Evolutionary conservation across 257 asterid genomes (phyloP).

Genomic region (Ligustrum vulgare): DNA sequence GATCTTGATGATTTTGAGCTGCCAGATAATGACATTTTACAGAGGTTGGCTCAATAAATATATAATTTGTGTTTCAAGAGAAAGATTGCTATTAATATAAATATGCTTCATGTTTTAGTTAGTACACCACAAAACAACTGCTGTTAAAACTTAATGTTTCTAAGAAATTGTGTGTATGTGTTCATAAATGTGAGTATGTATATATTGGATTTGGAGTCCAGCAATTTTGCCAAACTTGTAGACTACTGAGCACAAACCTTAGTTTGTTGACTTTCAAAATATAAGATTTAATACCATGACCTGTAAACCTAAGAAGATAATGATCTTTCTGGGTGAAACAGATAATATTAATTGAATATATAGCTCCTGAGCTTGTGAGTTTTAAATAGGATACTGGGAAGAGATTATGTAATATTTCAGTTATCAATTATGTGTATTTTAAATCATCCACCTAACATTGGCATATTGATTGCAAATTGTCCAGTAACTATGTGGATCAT

Average conservation of each 20-base stretch:
- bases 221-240: neutral
- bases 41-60: constrained; percentile 58
- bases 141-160: neutral
- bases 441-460: constrained; percentile 19
- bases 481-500: constrained; percentile 94
- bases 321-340: constrained; percentile 1
- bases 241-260: neutral
- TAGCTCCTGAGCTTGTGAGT: neutral
- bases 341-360: neutral
- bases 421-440: constrained; percentile 4
- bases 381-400: constrained; percentile 1
- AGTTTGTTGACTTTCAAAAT: constrained; percentile 13
- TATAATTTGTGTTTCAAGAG: constrained; percentile 8
- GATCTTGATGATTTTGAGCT: constrained; percentile 99
- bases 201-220: constrained; percentile 7
- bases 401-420: neutral
- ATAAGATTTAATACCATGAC: constrained; percentile 2
- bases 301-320: neutral
- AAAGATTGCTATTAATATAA: constrained; percentile 1
- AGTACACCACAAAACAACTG: constrained; percentile 10
- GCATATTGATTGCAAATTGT: constrained; percentile 27
- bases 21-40: constrained; percentile 87
- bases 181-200: neutral
- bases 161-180: neutral
- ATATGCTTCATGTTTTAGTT: constrained; percentile 15